Conservation (phyloP, 768 basidiomycete genomes). For the Boletus reticuloceps region DNA sequence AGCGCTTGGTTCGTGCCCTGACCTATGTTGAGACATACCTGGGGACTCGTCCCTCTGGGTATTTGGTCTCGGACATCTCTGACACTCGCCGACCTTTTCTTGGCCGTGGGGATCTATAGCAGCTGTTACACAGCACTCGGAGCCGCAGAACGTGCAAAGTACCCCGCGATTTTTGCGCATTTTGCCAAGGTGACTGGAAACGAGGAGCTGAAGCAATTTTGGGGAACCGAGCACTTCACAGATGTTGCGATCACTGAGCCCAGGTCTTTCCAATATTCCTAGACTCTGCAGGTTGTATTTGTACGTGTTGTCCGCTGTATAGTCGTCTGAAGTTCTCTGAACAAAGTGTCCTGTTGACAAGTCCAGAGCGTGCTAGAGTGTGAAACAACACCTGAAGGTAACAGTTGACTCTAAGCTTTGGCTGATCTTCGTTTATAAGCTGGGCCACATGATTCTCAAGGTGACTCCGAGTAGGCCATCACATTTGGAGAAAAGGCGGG, state of each 20-base stretch:
- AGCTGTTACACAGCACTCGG: conserved; percentile 1
- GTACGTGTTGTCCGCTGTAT: too few relatives aligned
- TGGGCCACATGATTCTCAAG: background rate
- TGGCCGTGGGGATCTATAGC: background rate
- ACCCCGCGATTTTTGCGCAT: conserved; percentile 7
- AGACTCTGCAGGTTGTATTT: too few relatives aligned
- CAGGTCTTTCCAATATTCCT: too few relatives aligned
- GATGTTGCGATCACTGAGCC: background rate
- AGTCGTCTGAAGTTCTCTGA: too few relatives aligned
- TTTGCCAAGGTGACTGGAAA: conserved; percentile 16
- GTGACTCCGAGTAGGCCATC: background rate
- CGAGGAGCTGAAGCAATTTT: conserved; percentile 9
- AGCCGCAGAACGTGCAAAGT: conserved; percentile 11
- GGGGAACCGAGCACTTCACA: conserved; percentile 5
- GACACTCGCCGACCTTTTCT: conserved; percentile 15
- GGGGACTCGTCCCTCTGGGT: conserved; percentile 2
- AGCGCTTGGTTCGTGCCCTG: conserved; percentile 6
- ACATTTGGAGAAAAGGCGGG: too few relatives aligned
- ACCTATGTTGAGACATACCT: conserved; percentile 13
- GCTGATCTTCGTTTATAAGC: too few relatives aligned
- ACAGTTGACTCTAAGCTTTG: too few relatives aligned
- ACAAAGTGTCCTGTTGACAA: too few relatives aligned
- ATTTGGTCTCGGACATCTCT: conserved; percentile 13
- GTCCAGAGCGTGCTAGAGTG: too few relatives aligned
- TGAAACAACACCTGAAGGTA: too few relatives aligned